A percentile compares a stretch with the other conserved stretches of the same genome.
These are phyloP conservation scores for Cronartium quercuum DNA, from an alignment of 1,284 basidiomycete species.

Conservation along the genomic window DNA sequence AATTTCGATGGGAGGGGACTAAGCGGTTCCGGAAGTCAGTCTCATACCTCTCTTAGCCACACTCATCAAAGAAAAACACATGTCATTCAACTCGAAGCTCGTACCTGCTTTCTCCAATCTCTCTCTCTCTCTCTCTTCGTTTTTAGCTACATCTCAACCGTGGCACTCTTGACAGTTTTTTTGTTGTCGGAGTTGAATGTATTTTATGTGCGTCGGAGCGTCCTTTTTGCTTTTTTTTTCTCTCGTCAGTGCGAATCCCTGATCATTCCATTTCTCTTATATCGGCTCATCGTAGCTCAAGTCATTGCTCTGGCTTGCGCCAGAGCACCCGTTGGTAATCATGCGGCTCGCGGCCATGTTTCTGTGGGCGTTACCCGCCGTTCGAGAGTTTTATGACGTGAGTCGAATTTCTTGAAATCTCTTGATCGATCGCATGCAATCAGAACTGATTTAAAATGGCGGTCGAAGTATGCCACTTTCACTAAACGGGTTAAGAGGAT, in stretches of 20 bases:
- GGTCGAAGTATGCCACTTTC: conserved; percentile 39
- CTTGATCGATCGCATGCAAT: neutral
- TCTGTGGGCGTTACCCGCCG: conserved; percentile 68
- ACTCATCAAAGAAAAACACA: too few species aligned
- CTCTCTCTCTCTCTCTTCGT: neutral
- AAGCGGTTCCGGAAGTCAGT: conserved; percentile 59
- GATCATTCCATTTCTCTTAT: neutral
- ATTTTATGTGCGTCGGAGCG: conserved; percentile 40
- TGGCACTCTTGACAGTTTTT: conserved; percentile 68
- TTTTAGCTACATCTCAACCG: conserved; percentile 60
- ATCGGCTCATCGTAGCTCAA: conserved; percentile 45
- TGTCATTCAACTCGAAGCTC: too few species aligned
- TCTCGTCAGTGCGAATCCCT: neutral
- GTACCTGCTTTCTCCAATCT: neutral
- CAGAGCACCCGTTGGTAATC: conserved; percentile 72
- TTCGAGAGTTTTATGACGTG: conserved; percentile 62
- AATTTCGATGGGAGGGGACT: conserved; percentile 77
- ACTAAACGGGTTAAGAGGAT: conserved; percentile 66
- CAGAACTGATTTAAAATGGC: neutral
- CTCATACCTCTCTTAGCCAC: neutral
- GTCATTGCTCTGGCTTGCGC: conserved; percentile 76
- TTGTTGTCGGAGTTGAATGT: conserved; percentile 68
- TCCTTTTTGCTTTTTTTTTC: neutral
- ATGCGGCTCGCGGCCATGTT: conserved; percentile 67
- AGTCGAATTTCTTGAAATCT: too few species aligned